Evolutionary conservation across 2,329 filamentous ascomycete genomes (phyloP), one percentile per base, ranked within the genome.

Genomic region (Cladosporium velox): DNA sequence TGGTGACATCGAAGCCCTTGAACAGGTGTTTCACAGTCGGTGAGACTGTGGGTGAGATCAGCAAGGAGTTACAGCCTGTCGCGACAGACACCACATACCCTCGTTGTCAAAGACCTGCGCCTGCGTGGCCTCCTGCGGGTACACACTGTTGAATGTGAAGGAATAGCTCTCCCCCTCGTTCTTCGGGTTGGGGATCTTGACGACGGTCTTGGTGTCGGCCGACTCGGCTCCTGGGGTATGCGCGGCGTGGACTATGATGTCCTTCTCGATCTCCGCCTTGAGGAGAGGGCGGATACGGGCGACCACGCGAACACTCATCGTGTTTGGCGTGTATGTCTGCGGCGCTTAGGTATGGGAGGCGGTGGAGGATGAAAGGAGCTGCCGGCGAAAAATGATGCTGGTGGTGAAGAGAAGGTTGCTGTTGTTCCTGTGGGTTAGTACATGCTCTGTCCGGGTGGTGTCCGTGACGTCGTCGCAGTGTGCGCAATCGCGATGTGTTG

Each of bases 1-100:
- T 95, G 0, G 95, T 99, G 58, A 94, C 95, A 83, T 99, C 99
- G 84, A 97, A 99, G 71, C 95, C 95, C 72, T 99, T 93, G 66
- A 99, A 85, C n/a, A 99, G 87, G 64, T 95, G 91, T 77, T 97
- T 97, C 69, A 97, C 84, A 60, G 93, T 93, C 1, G 94, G 92
- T 49, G 92, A 86, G 71, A 98, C 93, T 97, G 77, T n/a, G 41
- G 28, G 26, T 44, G 32, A 26, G 32, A 47, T 67, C 65, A 59
- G 18, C 18, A 49, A 26, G 35, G 51, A 38, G 51, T 34, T 28
- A 10, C 30, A 44, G 32, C 47, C 32, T 15, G 47, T 15, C 38
- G 47, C 51, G 35, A 30, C 26, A 47, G 24, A 41, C n/a, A 55
- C 24, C 61, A 64, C 83, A 73, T 84, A 93, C 92, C 91, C 87